A percentile compares a stretch with the other conserved stretches of the same genome.
These are phyloP conservation scores for Calonectria multiphialidica DNA, from an alignment of 2,329 filamentous ascomycete genomes.

Conservation along the genomic window DNA sequence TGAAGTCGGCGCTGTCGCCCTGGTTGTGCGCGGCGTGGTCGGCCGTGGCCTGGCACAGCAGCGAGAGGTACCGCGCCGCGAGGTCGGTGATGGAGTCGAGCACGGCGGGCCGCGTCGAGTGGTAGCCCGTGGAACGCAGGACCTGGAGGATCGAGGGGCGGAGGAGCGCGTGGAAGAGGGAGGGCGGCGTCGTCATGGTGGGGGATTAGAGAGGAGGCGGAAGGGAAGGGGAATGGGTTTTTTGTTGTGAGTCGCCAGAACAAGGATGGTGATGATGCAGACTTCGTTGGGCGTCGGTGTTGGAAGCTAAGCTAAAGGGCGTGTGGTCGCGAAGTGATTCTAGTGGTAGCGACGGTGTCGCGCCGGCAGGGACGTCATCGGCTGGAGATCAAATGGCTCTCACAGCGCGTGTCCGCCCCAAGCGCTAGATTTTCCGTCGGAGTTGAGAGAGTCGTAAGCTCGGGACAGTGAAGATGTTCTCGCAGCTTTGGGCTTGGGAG, in stretches of 20 bases:
- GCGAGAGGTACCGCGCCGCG: slow-evolving; percentile 81
- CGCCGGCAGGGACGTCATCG: slow-evolving; percentile 47
- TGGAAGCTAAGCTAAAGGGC: background rate
- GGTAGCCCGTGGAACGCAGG: slow-evolving; percentile 91
- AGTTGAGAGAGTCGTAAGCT: background rate
- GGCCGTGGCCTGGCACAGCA: slow-evolving; percentile 80
- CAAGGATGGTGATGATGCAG: background rate
- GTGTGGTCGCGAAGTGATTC: slow-evolving; percentile 12
- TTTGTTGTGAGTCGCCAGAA: background rate
- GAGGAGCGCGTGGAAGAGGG: slow-evolving; percentile 80
- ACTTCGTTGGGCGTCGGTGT: background rate
- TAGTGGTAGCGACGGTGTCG: slow-evolving; percentile 43
- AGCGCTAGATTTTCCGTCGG: slow-evolving; percentile 23
- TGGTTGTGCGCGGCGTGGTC: slow-evolving; percentile 78
- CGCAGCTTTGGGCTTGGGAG: background rate
- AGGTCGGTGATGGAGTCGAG: slow-evolving; percentile 91
- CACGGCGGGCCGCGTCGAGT: slow-evolving; percentile 83
- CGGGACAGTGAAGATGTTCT: background rate
- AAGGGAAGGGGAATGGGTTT: background rate
- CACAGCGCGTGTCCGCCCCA: slow-evolving; percentile 47
- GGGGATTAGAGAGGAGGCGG: background rate
- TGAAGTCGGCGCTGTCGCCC: slow-evolving; percentile 62
- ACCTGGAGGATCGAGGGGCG: slow-evolving; percentile 91
- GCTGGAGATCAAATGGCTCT: slow-evolving; percentile 34
- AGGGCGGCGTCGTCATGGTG: slow-evolving; percentile 60